Percentiles rank a stretch among this genome's conserved stretches.
phyloP scores from a whole-genome alignment of 1,284 basidiomycete genomes.

The Cutaneotrichosporon daszewskae region DNA sequence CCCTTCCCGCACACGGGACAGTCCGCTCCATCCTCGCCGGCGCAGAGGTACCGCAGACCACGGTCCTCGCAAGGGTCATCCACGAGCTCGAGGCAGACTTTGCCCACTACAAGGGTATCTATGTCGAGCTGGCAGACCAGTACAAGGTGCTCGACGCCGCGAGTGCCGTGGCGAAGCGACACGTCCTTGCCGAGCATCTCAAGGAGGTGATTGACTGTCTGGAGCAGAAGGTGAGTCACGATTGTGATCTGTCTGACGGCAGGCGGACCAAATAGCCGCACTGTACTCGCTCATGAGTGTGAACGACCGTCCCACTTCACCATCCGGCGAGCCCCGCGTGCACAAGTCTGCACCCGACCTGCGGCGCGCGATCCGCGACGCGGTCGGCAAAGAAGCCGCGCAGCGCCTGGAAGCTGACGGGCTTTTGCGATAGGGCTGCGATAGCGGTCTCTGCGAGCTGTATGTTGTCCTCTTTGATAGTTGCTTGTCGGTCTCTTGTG shows the following conservation, averaged over 20 bases:
- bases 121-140: slow-evolving; percentile 78
- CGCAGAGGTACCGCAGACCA: slow-evolving; percentile 65
- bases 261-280: slow-evolving; percentile 84
- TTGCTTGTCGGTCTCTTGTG: no score
- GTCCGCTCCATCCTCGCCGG: slow-evolving; percentile 56
- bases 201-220: slow-evolving; percentile 81
- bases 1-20: slow-evolving; percentile 17
- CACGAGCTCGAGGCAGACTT: slow-evolving; percentile 85
- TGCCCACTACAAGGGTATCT: slow-evolving; percentile 83
- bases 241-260: background rate
- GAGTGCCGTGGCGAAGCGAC: slow-evolving; percentile 69
- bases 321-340: background rate
- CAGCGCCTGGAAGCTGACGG: slow-evolving; percentile 29
- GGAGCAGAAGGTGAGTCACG: slow-evolving; percentile 65
- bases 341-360: slow-evolving; percentile 30
- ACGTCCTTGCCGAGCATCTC: slow-evolving; percentile 73
- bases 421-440: slow-evolving; percentile 1
- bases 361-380: slow-evolving; percentile 32
- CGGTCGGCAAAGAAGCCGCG: slow-evolving; percentile 34
- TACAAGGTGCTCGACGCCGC: slow-evolving; percentile 80
- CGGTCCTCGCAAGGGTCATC: slow-evolving; percentile 69
- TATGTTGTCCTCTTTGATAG: no score
- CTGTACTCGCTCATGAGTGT: slow-evolving; percentile 71
- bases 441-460: no score
- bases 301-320: slow-evolving; percentile 51